phyloP scores from a whole-genome alignment of 2,329 filamentous ascomycete genomes.

The Emergomyces orientalis region DNA sequence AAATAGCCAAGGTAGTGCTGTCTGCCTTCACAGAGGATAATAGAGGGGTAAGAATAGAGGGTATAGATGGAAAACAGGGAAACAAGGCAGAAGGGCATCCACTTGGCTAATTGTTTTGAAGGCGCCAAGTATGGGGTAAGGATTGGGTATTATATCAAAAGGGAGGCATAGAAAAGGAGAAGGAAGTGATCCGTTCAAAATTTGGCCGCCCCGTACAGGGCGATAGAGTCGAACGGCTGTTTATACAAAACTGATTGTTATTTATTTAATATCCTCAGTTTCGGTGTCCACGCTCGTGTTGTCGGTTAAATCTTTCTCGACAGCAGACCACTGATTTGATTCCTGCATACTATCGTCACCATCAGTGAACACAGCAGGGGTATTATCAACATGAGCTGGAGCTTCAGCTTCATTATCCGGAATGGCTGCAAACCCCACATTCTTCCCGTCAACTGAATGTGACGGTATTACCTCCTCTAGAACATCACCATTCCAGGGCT shows the following conservation, averaged over 20 bases:
- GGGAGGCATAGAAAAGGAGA: neutral
- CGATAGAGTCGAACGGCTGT: neutral
- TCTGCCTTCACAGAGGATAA: neutral
- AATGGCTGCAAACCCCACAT: conserved; percentile 35
- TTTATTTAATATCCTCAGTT: neutral
- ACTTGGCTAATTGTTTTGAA: neutral
- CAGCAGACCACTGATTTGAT: conserved; percentile 31
- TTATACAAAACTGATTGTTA: neutral
- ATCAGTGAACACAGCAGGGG: conserved; percentile 22
- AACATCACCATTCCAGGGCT: conserved; percentile 86
- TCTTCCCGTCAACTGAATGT: conserved; percentile 30
- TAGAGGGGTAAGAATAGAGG: neutral
- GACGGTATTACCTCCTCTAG: conserved; percentile 38
- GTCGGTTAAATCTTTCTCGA: conserved; percentile 25
- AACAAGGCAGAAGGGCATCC: neutral
- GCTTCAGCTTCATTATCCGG: conserved; percentile 12
- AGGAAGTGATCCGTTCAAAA: neutral
- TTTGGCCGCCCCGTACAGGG: neutral
- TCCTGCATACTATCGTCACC: conserved; percentile 28
- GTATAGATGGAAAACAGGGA: neutral
- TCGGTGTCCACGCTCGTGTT: conserved; percentile 14
- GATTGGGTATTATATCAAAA: neutral
- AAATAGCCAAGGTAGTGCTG: neutral
- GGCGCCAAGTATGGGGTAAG: neutral
- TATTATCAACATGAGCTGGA: conserved; percentile 15